Base-by-base conservation (phyloP, 2,329 filamentous ascomycete genomes). In the Magnaporthiopsis incrustans region DNA sequence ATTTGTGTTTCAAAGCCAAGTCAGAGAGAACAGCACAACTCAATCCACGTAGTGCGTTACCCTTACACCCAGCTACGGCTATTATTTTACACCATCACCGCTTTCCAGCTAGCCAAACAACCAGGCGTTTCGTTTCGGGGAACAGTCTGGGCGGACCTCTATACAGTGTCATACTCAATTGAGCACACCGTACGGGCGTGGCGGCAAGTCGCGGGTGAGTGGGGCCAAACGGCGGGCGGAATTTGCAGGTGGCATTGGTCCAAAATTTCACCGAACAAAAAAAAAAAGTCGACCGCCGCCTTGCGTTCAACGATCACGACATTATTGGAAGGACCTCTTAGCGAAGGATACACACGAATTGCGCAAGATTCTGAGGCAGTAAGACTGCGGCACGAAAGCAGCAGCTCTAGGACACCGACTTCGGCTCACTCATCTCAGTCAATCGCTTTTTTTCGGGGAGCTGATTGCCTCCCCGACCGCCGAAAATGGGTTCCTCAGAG, bases 401-500 rank as follows among this genome's bases (percentile, higher is more conserved):
- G 11, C 18, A 10, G 18, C 2, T n/a, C 7, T 4, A 53, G 44
- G 22, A 53, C 44, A 7, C 15, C 18, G 33, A 35, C 33, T 35
- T 35, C 33, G 33, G 33, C 33, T 35, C 33, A 35, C 3, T 11
- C 38, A 22, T 7, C 8, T 22, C 38, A 50, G 11, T 50, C 5
- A 53, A 53, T 53, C 22, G 5, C 15, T 14, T 25, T n/a, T 25
- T n/a, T 2, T 35, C 7, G 44, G 44, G 8, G 44, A 22, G 44
- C 44, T 22, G n/a, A 53, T 53, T 53, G 44, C 44, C 44, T 27
- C 57, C n/a, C 3, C 57, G 26, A 18, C 57, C 26, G 30, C 33
- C 64, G 30, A 62, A 57, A 66, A 70, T 64, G 64, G 68, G 66
- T 61, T 68, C 44, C 22, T 53, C 66, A 60, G 67, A 68, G 61